Conservation (phyloP, 1,139 yeast species). For the Geotrichum aggregatum region DNA sequence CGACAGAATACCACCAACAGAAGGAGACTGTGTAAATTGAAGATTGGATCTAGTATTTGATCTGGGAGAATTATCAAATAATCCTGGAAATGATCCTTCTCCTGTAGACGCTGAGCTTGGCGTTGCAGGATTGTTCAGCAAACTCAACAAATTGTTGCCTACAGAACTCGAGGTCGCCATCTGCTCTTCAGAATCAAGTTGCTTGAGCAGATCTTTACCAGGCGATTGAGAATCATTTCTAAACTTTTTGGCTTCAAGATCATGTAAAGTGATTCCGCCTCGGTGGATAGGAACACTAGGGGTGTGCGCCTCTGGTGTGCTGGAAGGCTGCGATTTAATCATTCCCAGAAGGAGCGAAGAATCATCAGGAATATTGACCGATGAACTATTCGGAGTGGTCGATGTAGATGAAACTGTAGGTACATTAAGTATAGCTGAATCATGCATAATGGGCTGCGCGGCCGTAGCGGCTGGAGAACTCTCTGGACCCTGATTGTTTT, state of each 20-base stretch:
- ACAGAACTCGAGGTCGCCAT: not conserved
- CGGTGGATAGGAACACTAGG: not conserved
- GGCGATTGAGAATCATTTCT: conserved; percentile 11
- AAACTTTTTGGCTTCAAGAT: conserved; percentile 4
- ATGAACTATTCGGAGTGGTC: not conserved
- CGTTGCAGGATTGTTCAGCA: conserved; percentile 4
- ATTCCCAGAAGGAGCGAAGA: conserved; percentile 12
- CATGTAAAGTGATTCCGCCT: conserved; percentile 9
- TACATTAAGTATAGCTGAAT: conserved; percentile 8
- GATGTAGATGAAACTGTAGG: too few species aligned
- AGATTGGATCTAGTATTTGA: not conserved
- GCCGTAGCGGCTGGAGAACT: not conserved
- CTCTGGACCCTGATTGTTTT: conserved; percentile 1
- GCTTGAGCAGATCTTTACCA: conserved; percentile 12
- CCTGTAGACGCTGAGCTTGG: not conserved
- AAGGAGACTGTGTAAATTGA: not conserved
- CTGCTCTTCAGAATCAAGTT: conserved; percentile 11
- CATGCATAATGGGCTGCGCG: not conserved
- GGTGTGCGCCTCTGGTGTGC: conserved; percentile 1
- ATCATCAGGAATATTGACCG: conserved; percentile 8
- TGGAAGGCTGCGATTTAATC: conserved; percentile 8
- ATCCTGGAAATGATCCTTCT: not conserved
- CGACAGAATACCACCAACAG: not conserved
- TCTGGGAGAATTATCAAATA: not conserved
- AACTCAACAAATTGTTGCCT: conserved; percentile 9